phyloP scores from a whole-genome alignment of 768 basidiomycete species.

The Cystoderma amianthinum region DNA sequence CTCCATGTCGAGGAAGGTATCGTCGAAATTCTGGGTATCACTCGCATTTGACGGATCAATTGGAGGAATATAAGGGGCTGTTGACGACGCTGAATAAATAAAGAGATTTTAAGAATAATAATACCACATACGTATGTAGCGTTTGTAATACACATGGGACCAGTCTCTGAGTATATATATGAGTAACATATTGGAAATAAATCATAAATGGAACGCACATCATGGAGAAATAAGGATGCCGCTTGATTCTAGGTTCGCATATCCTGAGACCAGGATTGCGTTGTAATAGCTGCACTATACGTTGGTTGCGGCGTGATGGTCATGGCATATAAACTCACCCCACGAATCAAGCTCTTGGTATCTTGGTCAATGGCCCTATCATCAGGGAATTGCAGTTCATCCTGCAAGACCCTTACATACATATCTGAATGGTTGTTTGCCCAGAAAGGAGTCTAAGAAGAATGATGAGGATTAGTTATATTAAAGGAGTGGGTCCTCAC shows the following conservation, averaged over 20 bases:
- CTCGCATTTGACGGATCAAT: conserved; percentile 88
- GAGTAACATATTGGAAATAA: conserved; percentile 3
- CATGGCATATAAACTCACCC: conserved; percentile 40
- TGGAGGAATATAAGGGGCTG: conserved; percentile 89
- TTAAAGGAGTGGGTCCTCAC: conserved; percentile 45
- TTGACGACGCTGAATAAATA: conserved; percentile 15
- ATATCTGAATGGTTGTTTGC: conserved; percentile 91
- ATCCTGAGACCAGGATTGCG: conserved; percentile 87
- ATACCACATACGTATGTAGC: conserved; percentile 75
- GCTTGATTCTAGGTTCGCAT: conserved; percentile 89
- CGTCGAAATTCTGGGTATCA: conserved; percentile 98
- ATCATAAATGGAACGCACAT: conserved; percentile 47
- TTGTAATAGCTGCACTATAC: conserved; percentile 66
- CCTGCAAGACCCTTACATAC: conserved; percentile 90
- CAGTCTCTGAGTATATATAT: conserved; percentile 58
- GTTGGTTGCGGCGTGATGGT: not conserved
- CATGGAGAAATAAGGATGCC: conserved; percentile 92
- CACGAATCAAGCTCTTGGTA: conserved; percentile 92
- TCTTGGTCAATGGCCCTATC: conserved; percentile 91
- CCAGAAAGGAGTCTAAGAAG: conserved; percentile 79
- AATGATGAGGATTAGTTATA: conserved; percentile 6
- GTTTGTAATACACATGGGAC: conserved; percentile 91
- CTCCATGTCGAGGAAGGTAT: conserved; percentile 93
- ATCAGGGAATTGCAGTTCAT: conserved; percentile 85
- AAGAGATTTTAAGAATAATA: conserved; percentile 3